Evolutionary conservation across 148 eudicot species (phyloP).

Genomic region (Beta vulgaris): DNA sequence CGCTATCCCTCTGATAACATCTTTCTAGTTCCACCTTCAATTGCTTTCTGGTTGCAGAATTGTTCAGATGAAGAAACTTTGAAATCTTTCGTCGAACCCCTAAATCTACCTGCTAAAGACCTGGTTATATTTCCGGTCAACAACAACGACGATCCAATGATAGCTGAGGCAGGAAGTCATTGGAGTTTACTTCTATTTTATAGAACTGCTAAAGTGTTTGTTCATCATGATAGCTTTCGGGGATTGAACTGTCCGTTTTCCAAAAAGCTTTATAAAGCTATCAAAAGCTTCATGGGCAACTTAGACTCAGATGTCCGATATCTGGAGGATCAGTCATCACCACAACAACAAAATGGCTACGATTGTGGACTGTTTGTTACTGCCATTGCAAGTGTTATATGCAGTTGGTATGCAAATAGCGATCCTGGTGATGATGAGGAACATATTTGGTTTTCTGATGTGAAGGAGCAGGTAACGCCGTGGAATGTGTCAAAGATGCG

Average conservation of each 20-base stretch:
- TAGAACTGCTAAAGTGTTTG: constrained; percentile 47
- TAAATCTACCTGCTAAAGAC: constrained; percentile 46
- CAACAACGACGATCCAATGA: constrained; percentile 53
- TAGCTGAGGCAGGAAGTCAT: constrained; percentile 72
- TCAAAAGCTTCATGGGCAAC: constrained; percentile 36
- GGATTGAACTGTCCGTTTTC: constrained; percentile 42
- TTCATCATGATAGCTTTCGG: constrained; percentile 77
- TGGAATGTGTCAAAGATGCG: constrained; percentile 48
- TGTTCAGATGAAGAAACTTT: constrained; percentile 59
- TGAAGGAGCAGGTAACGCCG: constrained; percentile 50
- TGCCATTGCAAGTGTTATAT: constrained; percentile 68
- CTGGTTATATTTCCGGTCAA: constrained; percentile 72
- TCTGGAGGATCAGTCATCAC: constrained; percentile 45
- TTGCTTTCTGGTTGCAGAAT: constrained; percentile 77
- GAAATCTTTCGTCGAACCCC: constrained; percentile 56
- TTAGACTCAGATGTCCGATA: constrained; percentile 27
- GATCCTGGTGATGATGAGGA: constrained; percentile 25
- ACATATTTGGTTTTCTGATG: constrained; percentile 48
- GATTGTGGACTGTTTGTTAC: constrained; percentile 80
- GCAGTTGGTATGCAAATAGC: constrained; percentile 50
- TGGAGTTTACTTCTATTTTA: constrained; percentile 84
- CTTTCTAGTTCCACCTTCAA: constrained; percentile 70
- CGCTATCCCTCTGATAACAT: constrained; percentile 52
- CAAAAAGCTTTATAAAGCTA: constrained; percentile 44
- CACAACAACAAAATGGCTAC: constrained; percentile 68